A percentile compares a stretch with the other conserved stretches of the same genome.
Conservation (phyloP, 2,329 filamentous ascomycete genomes). For the Geoglossum cookeanum region DNA sequence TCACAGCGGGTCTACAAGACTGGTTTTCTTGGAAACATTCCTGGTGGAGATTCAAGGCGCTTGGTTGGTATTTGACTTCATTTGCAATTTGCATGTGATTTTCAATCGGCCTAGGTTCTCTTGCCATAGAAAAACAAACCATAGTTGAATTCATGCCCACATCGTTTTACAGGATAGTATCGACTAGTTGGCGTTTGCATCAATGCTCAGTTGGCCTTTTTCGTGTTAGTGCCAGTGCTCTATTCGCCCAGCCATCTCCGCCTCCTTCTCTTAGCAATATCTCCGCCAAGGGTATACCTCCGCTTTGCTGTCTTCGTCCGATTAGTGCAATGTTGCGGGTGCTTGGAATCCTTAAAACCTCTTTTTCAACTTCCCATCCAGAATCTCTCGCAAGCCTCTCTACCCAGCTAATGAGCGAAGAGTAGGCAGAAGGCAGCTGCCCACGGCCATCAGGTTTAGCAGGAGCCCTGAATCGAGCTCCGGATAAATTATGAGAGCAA, state of each 20-base stretch:
- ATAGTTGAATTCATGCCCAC: too few species aligned
- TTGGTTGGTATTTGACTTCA: neutral
- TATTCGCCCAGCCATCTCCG: neutral
- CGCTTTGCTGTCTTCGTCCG: constrained; percentile 31
- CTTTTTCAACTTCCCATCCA: constrained; percentile 60
- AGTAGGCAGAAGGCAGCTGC: constrained; percentile 49
- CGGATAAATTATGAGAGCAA: constrained; percentile 75
- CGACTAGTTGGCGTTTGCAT: too few species aligned
- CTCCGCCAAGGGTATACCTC: neutral
- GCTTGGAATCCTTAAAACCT: constrained; percentile 78
- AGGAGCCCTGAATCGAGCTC: constrained; percentile 49
- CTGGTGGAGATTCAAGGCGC: neutral
- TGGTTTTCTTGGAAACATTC: neutral
- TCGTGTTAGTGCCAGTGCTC: neutral
- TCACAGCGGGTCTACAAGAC: neutral
- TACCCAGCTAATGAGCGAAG: constrained; percentile 66
- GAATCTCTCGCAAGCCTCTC: constrained; percentile 48
- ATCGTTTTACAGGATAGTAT: neutral
- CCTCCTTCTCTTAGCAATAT: neutral
- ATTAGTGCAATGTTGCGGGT: constrained; percentile 73
- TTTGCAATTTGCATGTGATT: neutral
- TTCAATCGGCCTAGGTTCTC: neutral
- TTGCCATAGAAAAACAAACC: too few species aligned
- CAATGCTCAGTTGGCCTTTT: constrained; percentile 1
- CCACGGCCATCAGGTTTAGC: constrained; percentile 16